Percentiles rank a stretch among this genome's conserved stretches.
Conservation (phyloP, 2,329 filamentous ascomycete genomes). For the Cryphonectria carpinicola region DNA sequence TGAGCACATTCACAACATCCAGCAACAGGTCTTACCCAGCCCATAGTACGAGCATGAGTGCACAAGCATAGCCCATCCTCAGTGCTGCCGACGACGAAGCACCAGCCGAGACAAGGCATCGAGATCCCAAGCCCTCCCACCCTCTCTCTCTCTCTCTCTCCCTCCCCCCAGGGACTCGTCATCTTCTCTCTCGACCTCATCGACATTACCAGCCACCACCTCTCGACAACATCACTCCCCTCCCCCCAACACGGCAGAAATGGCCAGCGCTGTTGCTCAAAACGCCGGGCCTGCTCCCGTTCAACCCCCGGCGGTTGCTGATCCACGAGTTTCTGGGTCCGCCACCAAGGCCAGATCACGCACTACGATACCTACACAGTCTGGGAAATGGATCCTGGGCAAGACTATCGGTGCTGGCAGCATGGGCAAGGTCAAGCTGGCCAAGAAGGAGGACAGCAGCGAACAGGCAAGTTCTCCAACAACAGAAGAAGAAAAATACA, state of each 20-base stretch:
- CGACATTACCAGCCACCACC: slow-evolving; percentile 55
- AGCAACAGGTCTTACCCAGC: slow-evolving; percentile 33
- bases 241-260: not conserved
- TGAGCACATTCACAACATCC: slow-evolving; percentile 45
- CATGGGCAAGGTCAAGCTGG: slow-evolving; percentile 98
- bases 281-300: slow-evolving; percentile 59
- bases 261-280: slow-evolving; percentile 43
- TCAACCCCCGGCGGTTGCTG: slow-evolving; percentile 50
- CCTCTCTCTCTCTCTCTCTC: slow-evolving; percentile 39
- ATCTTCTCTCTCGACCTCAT: slow-evolving; percentile 50
- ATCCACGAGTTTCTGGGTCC: slow-evolving; percentile 52
- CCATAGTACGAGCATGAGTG: slow-evolving; percentile 72
- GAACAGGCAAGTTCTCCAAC: slow-evolving; percentile 72
- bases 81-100: slow-evolving; percentile 59
- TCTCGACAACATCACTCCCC: slow-evolving; percentile 32
- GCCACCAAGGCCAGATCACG: slow-evolving; percentile 59
- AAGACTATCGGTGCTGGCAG: slow-evolving; percentile 97
- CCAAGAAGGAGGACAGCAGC: slow-evolving; percentile 83
- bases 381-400: slow-evolving; percentile 91
- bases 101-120: slow-evolving; percentile 63
- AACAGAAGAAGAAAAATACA: not conserved
- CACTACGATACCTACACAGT: slow-evolving; percentile 87
- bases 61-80: slow-evolving; percentile 64
- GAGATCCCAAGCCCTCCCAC: slow-evolving; percentile 36
- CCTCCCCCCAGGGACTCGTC: slow-evolving; percentile 52